A percentile compares a stretch with the other conserved stretches of the same genome.
These are phyloP conservation scores for Ballota nigra DNA, from an alignment of 257 asterid species.

Conservation along the genomic window DNA sequence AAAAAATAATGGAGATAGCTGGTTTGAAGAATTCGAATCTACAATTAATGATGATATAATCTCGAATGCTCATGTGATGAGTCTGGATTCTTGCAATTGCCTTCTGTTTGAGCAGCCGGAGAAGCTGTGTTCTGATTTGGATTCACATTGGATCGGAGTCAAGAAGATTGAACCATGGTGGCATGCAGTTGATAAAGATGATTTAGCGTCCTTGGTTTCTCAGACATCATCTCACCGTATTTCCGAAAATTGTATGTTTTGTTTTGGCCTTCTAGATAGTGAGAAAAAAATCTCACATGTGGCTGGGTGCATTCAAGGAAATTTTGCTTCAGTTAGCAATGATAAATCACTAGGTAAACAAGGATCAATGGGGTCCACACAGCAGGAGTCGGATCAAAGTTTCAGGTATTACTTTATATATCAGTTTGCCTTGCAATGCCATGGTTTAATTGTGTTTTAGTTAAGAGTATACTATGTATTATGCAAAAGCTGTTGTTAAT, in stretches of 20 bases:
- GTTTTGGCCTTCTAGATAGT: slow-evolving; percentile 21
- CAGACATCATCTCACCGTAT: slow-evolving; percentile 30
- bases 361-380: slow-evolving; percentile 26
- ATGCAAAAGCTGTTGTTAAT: background rate
- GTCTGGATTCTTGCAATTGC: slow-evolving; percentile 23
- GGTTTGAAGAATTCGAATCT: slow-evolving; percentile 31
- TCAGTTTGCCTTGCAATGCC: background rate
- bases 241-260: slow-evolving; percentile 23
- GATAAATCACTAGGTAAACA: slow-evolving; percentile 15
- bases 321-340: slow-evolving; percentile 26
- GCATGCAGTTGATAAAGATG: slow-evolving; percentile 49
- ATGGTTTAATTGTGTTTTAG: background rate
- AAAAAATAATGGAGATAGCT: slow-evolving; percentile 32
- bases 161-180: slow-evolving; percentile 64
- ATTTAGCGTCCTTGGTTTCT: slow-evolving; percentile 37
- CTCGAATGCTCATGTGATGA: slow-evolving; percentile 23
- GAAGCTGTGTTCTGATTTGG: slow-evolving; percentile 40
- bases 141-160: slow-evolving; percentile 47
- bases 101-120: slow-evolving; percentile 26
- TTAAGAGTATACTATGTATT: background rate
- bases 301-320: slow-evolving; percentile 16
- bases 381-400: slow-evolving; percentile 33
- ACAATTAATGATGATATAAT: slow-evolving; percentile 19
- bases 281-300: slow-evolving; percentile 15
- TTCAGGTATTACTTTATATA: slow-evolving; percentile 45